Percentiles rank a stretch among this genome's conserved stretches.
phyloP scores from a whole-genome alignment of 805 yeast genomes.

The Candida fluviatilis region DNA sequence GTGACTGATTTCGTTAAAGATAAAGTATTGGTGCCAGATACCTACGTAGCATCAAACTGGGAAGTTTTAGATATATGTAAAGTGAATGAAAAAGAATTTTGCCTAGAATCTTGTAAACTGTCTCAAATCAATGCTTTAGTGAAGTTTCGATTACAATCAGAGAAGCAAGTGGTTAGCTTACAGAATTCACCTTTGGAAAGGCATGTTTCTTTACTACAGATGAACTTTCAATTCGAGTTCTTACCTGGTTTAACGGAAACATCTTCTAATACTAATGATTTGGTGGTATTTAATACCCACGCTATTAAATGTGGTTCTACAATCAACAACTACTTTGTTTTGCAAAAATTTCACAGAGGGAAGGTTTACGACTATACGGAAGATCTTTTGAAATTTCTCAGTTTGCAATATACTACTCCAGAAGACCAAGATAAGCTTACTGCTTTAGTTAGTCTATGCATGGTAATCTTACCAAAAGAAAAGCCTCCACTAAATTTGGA shows the following conservation, averaged over 20 bases:
- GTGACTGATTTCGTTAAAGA: background rate
- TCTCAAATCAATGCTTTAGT: background rate
- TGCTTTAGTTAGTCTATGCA: background rate
- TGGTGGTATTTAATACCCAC: background rate
- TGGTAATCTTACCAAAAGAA: background rate
- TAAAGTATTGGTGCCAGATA: background rate
- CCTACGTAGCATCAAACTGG: background rate
- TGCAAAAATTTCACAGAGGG: background rate
- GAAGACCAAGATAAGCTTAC: background rate
- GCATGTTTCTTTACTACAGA: background rate
- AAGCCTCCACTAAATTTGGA: background rate
- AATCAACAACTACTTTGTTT: background rate
- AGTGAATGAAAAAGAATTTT: background rate
- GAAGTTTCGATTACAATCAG: background rate
- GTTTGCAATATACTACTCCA: background rate
- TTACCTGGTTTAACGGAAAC: background rate
- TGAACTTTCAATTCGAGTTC: background rate
- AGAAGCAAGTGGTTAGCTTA: background rate
- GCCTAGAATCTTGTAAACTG: background rate
- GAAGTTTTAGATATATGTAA: background rate
- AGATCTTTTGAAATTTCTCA: background rate
- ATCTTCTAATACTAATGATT: background rate
- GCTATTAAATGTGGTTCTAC: background rate
- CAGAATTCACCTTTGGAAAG: background rate
- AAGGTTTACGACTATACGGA: background rate